These are phyloP conservation scores for Pseudocercospora pini-densiflorae DNA, from an alignment of 2,329 filamentous ascomycete genomes.

Conservation along the genomic window DNA sequence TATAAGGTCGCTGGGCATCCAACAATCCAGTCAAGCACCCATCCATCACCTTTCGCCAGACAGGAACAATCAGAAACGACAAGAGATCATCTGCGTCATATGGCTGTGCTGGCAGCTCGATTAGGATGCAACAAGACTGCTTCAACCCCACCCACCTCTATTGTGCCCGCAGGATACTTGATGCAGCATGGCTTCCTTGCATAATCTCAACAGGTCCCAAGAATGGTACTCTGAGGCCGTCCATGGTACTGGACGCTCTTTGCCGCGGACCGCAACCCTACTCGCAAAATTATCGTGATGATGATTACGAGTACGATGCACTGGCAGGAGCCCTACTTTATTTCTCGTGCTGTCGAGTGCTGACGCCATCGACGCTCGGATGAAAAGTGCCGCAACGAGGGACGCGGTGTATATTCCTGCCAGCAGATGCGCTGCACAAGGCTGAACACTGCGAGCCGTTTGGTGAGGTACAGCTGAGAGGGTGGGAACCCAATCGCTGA, in stretches of 20 bases:
- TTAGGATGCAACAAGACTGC: conserved; percentile 7
- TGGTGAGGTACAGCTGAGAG: neutral
- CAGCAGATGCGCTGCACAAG: conserved; percentile 6
- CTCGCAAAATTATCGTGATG: neutral
- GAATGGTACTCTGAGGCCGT: neutral
- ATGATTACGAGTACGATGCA: conserved; percentile 15
- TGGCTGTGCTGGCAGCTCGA: conserved; percentile 9
- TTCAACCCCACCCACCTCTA: conserved; percentile 5
- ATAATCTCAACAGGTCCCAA: conserved; percentile 6
- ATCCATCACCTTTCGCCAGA: conserved; percentile 1
- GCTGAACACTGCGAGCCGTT: neutral
- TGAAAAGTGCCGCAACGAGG: conserved; percentile 7
- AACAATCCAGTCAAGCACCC: neutral
- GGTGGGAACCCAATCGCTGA: conserved; percentile 1
- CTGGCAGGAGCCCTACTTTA: conserved; percentile 3
- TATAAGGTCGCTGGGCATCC: conserved; percentile 1
- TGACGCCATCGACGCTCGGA: conserved; percentile 22
- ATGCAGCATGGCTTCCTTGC: conserved; percentile 4
- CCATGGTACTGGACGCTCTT: conserved; percentile 4
- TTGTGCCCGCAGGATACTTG: neutral
- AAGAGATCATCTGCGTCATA: conserved; percentile 21
- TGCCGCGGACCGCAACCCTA: conserved; percentile 15
- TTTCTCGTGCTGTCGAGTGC: conserved; percentile 6
- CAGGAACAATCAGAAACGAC: neutral
- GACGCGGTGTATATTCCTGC: conserved; percentile 11